A percentile compares a stretch with the other conserved stretches of the same genome.
Evolutionary conservation across 306 rosid genomes (phyloP).

Genomic region (Citrullus colocynthis): DNA sequence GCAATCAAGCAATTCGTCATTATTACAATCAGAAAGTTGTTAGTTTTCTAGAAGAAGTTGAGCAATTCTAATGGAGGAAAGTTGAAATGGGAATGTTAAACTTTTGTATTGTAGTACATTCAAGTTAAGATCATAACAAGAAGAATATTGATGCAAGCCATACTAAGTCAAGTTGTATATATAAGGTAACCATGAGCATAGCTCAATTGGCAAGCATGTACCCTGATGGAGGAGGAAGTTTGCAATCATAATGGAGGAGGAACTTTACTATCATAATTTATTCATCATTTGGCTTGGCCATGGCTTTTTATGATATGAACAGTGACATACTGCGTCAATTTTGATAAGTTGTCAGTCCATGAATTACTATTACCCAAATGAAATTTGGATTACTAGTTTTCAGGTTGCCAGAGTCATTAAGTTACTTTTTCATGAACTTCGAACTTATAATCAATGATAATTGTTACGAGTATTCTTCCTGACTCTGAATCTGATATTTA

Average conservation of each 20-base stretch:
- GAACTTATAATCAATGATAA: conserved; percentile 3
- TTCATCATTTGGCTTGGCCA: not conserved
- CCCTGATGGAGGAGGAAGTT: no score
- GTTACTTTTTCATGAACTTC: not conserved
- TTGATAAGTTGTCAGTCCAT: not conserved
- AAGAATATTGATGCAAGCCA: not conserved
- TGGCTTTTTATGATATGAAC: not conserved
- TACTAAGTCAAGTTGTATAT: no score
- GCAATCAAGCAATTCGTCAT: not conserved
- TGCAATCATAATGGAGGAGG: no score
- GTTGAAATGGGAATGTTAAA: not conserved
- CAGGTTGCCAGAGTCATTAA: not conserved
- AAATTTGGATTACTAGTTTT: not conserved
- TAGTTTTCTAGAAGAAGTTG: not conserved
- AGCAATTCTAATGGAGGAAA: not conserved
- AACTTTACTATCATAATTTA: no score
- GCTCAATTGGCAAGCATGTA: no score
- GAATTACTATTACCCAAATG: not conserved
- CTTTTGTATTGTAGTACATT: not conserved
- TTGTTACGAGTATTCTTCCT: conserved; percentile 5
- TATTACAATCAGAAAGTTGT: not conserved
- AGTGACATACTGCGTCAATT: not conserved
- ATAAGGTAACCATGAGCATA: no score
- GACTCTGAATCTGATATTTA: conserved; percentile 20
- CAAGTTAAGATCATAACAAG: not conserved